Percentiles rank a stretch among this genome's conserved stretches.
Evolutionary conservation across 2,329 filamentous ascomycete species (phyloP).

Genomic region (Blastomyces emzantsi): DNA sequence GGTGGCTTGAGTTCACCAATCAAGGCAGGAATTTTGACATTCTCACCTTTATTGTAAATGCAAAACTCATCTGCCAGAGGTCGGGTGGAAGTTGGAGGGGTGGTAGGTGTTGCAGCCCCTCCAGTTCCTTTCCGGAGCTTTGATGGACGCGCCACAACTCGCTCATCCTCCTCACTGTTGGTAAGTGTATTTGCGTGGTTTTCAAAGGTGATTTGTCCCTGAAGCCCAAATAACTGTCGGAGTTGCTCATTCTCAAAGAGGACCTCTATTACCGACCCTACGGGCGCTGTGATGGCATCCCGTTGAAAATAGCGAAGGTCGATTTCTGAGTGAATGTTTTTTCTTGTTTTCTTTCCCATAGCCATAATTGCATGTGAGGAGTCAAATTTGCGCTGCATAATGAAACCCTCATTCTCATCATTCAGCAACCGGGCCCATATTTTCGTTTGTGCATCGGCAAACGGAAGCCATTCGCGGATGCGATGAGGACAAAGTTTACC

Average conservation of each 20-base stretch:
- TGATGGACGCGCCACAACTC: conserved; percentile 8
- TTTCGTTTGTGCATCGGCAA: conserved; percentile 10
- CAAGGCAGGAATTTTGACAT: conserved; percentile 21
- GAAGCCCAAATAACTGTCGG: conserved; percentile 12
- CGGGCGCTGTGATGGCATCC: conserved; percentile 11
- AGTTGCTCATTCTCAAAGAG: conserved; percentile 11
- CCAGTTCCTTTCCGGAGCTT: conserved; percentile 10
- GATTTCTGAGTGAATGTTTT: conserved; percentile 15
- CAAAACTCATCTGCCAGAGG: conserved; percentile 30
- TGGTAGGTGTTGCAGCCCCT: conserved; percentile 10
- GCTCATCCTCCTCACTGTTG: conserved; percentile 7
- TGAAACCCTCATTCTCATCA: conserved; percentile 9
- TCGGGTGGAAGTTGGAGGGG: conserved; percentile 12
- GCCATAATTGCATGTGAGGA: conserved; percentile 12
- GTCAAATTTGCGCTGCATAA: conserved; percentile 12
- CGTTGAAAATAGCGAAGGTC: conserved; percentile 15
- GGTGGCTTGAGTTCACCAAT: conserved; percentile 42
- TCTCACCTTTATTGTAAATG: conserved; percentile 24
- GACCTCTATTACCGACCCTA: conserved; percentile 10
- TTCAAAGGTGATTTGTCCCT: conserved; percentile 15
- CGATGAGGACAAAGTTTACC: conserved; percentile 15
- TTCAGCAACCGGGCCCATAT: conserved; percentile 10
- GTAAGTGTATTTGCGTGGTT: conserved; percentile 16
- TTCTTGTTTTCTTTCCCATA: conserved; percentile 8
- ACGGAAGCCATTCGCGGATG: conserved; percentile 12